Evolutionary conservation across 1,139 yeast genomes (phyloP).

Genomic region (Magnusiomyces paraingens): DNA sequence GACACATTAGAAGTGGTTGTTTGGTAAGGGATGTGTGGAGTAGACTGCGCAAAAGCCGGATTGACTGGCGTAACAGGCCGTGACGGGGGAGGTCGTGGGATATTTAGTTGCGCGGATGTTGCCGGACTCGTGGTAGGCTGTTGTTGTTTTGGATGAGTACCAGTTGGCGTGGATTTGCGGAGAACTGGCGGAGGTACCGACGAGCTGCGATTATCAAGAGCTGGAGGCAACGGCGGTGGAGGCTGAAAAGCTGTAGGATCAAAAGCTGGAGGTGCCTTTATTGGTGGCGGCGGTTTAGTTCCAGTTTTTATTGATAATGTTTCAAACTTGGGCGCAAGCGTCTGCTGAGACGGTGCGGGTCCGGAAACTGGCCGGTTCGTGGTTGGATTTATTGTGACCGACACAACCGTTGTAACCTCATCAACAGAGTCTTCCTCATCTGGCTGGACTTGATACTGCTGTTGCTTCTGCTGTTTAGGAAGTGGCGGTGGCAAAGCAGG

Average conservation of each 20-base stretch:
- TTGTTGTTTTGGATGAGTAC: not conserved
- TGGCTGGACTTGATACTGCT: too few relatives aligned
- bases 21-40: conserved; percentile 11
- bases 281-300: too few relatives aligned
- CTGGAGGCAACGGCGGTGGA: not conserved
- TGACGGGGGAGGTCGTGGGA: conserved; percentile 11
- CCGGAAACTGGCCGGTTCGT: not conserved
- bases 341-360: not conserved
- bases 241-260: conserved; percentile 2
- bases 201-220: not conserved
- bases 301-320: too few relatives aligned
- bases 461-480: too few relatives aligned
- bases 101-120: too few relatives aligned
- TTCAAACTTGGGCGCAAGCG: not conserved
- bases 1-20: conserved; percentile 8
- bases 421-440: not conserved
- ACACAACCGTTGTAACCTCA: not conserved
- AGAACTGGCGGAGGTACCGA: conserved; percentile 13
- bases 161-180: conserved; percentile 4
- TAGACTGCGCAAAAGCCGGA: conserved; percentile 6
- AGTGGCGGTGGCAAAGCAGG: too few relatives aligned
- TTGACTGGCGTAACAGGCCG: conserved; percentile 13
- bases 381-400: not conserved
- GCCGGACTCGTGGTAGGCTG: not conserved
- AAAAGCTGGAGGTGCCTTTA: not conserved